Conservation (phyloP, 2,329 filamentous ascomycete species). For the Stemphylium vesicarium region DNA sequence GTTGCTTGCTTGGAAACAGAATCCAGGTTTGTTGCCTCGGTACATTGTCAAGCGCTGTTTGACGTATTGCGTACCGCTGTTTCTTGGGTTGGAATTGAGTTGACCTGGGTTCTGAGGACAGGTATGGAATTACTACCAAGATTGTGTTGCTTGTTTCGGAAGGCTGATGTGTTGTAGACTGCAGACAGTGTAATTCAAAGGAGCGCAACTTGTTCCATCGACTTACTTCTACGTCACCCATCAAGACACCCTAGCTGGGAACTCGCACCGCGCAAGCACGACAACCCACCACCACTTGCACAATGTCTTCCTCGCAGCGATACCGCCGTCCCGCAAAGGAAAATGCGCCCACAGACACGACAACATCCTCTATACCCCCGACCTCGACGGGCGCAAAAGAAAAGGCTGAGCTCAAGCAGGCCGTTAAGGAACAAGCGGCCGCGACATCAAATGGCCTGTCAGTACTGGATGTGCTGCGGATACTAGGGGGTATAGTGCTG, state of each 20-base stretch:
- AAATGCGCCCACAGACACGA: conserved; percentile 6
- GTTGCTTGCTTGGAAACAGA: neutral
- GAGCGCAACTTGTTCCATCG: neutral
- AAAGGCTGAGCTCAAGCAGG: conserved; percentile 36
- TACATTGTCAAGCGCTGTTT: neutral
- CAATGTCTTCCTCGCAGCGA: conserved; percentile 32
- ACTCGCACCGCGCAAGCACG: neutral
- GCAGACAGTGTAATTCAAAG: neutral
- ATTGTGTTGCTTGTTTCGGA: too few relatives aligned
- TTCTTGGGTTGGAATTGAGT: neutral
- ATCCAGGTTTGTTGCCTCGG: neutral
- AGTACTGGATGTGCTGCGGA: conserved; percentile 69
- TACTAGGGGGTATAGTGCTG: conserved; percentile 70
- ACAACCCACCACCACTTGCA: neutral
- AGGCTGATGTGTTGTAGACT: neutral
- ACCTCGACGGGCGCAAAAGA: conserved; percentile 23
- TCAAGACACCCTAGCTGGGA: neutral
- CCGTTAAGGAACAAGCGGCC: conserved; percentile 31
- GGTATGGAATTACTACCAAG: too few relatives aligned
- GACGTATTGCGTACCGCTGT: neutral
- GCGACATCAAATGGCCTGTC: conserved; percentile 33
- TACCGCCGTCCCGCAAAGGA: conserved; percentile 28
- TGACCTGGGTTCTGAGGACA: too few relatives aligned
- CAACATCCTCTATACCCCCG: conserved; percentile 13
- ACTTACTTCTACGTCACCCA: neutral